Evolutionary conservation across 805 yeast genomes (phyloP), one percentile per base, ranked within the genome.

Genomic region (Scheffersomyces coipomensis): DNA sequence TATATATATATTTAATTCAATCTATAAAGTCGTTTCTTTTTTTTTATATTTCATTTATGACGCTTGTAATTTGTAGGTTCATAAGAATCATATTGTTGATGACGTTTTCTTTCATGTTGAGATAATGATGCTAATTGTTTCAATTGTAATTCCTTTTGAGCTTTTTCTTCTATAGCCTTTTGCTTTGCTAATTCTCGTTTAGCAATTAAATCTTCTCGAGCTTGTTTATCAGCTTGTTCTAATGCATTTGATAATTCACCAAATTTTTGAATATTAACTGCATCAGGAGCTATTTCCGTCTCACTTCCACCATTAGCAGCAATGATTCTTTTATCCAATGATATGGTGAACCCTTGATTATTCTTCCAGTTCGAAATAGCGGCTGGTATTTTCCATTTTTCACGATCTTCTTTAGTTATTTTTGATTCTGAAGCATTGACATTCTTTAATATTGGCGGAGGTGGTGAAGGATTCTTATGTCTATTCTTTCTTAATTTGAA

Each of bases 291-390:
- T 2, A 71, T 63, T 11, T 33, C 35, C 2, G 35, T 21, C 8
- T 21, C 23, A 10, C 47, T 36, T 7, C 59, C 58, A n/a, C 57
- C 56, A 11, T 75, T 73, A 2, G 79, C 73, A 1, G 83, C 83
- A 18, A 53, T 43, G 39, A 87, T 67, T 43, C 97, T 69, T 52
- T 85, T 86, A 39, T 89, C 96, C 29, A 90, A 60, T 1, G 85
- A 80, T 33, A 90, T 82, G 1, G 96, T 81, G 55, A 81, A 88
- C 1, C 98, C 97, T 49, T 86, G 85, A 13, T 90, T 87, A 59
- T 93, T 93, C 60, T 89, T 90, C 97, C 98, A 93, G 58, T 88
- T 88, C 1, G 98, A 91, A 0, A 91, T 78, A 1, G 95, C 88
- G 0, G 96, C 82, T 0, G 98, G 98, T 22, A 93, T 88, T 34